phyloP scores from a whole-genome alignment of 73 alveolate species.

The Effrenium voratum region DNA sequence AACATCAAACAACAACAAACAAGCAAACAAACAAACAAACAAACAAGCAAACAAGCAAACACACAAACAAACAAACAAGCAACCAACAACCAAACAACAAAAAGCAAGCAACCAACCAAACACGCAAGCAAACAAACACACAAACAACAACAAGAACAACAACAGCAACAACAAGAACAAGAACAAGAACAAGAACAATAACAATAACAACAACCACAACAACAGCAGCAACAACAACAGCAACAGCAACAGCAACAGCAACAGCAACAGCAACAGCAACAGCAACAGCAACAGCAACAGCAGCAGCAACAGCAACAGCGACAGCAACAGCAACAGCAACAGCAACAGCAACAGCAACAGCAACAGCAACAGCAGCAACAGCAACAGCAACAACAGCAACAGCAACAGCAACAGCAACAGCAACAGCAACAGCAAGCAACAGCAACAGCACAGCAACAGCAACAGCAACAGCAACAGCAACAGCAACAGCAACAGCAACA shows the following conservation, averaged over 20 bases:
- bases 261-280: not conserved
- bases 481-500: not conserved
- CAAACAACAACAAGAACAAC: too few relatives aligned
- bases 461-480: not conserved
- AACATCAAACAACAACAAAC: too few relatives aligned
- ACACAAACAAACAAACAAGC: too few relatives aligned
- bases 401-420: not conserved
- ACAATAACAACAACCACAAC: too few relatives aligned
- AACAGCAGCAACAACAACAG: not conserved
- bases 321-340: not conserved
- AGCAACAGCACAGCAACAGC: not conserved
- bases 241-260: not conserved
- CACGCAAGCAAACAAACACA: too few relatives aligned
- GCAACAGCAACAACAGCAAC: not conserved
- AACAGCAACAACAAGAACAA: too few relatives aligned
- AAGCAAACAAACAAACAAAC: too few relatives aligned
- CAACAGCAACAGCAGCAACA: not conserved
- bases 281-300: not conserved
- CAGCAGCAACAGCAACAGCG: not conserved
- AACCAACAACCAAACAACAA: too few relatives aligned
- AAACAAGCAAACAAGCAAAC: too few relatives aligned
- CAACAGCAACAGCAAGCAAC: not conserved
- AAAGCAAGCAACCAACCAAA: too few relatives aligned
- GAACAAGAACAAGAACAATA: too few relatives aligned
- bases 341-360: not conserved